A percentile compares a stretch with the other conserved stretches of the same genome.
Evolutionary conservation across 2,329 filamentous ascomycete genomes (phyloP).

Genomic region (Phyllosticta capitalensis): DNA sequence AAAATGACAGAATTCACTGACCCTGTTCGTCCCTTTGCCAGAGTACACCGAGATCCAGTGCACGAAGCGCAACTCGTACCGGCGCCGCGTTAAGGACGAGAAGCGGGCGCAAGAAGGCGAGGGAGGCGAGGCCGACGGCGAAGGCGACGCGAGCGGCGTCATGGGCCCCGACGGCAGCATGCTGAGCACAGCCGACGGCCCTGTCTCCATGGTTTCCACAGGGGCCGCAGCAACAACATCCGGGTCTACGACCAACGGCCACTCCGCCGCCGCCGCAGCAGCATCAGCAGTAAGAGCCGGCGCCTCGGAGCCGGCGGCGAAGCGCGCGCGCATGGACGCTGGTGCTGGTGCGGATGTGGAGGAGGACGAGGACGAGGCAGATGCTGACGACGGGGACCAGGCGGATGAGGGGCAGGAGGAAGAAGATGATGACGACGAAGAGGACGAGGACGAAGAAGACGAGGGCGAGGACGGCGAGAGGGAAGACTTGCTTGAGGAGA

Average conservation of each 20-base stretch:
- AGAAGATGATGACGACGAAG: slow-evolving; percentile 38
- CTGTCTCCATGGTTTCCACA: too few species aligned
- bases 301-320: slow-evolving; percentile 8
- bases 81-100: slow-evolving; percentile 58
- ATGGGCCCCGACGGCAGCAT: background rate
- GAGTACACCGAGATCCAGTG: slow-evolving; percentile 66
- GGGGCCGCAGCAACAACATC: slow-evolving; percentile 11
- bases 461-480: slow-evolving; percentile 47
- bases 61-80: slow-evolving; percentile 64
- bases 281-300: too few species aligned
- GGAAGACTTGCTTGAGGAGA: slow-evolving; percentile 39
- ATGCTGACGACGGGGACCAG: slow-evolving; percentile 21
- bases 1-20: slow-evolving; percentile 9
- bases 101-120: slow-evolving; percentile 34
- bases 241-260: background rate
- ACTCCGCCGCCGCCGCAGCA: background rate
- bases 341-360: slow-evolving; percentile 16
- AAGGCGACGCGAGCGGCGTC: slow-evolving; percentile 6
- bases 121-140: background rate
- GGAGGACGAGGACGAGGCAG: slow-evolving; percentile 21
- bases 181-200: too few species aligned
- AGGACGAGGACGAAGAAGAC: slow-evolving; percentile 44
- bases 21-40: slow-evolving; percentile 22
- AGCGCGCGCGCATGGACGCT: slow-evolving; percentile 15
- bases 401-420: slow-evolving; percentile 35